Evolutionary conservation across 2,329 filamentous ascomycete genomes (phyloP).

Genomic region (Geosmithia morbida): DNA sequence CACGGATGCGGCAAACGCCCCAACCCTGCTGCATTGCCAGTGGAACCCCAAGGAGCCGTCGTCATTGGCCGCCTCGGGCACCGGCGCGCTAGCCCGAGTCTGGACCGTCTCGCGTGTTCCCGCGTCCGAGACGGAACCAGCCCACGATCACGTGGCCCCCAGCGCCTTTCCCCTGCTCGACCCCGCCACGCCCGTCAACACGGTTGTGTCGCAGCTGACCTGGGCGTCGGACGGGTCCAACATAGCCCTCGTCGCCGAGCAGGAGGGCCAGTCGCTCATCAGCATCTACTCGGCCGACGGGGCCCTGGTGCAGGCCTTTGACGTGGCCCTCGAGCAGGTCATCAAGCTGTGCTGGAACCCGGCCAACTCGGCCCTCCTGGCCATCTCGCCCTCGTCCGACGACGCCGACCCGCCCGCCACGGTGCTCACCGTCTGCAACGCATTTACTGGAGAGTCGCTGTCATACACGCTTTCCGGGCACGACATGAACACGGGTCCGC

Average conservation of each 20-base stretch:
- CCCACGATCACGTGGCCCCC: slow-evolving; percentile 25
- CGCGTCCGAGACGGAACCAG: slow-evolving; percentile 23
- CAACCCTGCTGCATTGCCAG: slow-evolving; percentile 53
- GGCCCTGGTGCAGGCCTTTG: slow-evolving; percentile 33
- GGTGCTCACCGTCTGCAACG: slow-evolving; percentile 37
- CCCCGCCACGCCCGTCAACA: slow-evolving; percentile 33
- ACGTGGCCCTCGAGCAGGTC: slow-evolving; percentile 44
- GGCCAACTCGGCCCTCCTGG: slow-evolving; percentile 36
- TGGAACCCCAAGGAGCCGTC: slow-evolving; percentile 52
- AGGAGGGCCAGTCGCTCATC: slow-evolving; percentile 33
- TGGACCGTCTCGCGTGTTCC: slow-evolving; percentile 47
- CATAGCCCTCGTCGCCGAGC: slow-evolving; percentile 44
- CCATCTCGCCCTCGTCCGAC: slow-evolving; percentile 26
- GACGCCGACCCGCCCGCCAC: slow-evolving; percentile 25
- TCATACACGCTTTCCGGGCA: slow-evolving; percentile 34
- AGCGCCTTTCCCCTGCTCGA: slow-evolving; percentile 29
- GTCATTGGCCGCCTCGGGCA: slow-evolving; percentile 52
- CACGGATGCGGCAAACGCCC: slow-evolving; percentile 31
- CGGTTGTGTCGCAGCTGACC: slow-evolving; percentile 42
- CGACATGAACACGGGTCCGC: slow-evolving; percentile 31
- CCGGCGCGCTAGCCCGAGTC: slow-evolving; percentile 55
- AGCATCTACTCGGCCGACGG: slow-evolving; percentile 43
- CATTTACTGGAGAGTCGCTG: slow-evolving; percentile 13
- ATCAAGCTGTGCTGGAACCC: slow-evolving; percentile 49
- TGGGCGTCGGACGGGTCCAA: slow-evolving; percentile 43